phyloP scores from a whole-genome alignment of 169 alveolate genomes.

The Cryptosporidium sp. region DNA sequence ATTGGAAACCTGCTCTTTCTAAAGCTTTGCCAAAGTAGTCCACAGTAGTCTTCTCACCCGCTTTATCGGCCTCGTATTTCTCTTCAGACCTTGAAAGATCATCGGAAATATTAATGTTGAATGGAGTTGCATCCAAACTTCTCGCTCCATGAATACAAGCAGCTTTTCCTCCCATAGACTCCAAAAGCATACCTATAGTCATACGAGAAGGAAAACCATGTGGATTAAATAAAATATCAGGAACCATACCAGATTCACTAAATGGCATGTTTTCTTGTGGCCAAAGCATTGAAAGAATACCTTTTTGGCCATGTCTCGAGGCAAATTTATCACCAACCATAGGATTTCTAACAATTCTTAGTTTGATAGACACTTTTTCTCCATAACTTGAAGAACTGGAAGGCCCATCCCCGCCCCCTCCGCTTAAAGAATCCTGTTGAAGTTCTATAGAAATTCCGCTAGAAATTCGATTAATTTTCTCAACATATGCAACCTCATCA shows the following conservation, averaged over 20 bases:
- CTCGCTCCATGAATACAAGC: constrained; percentile 96
- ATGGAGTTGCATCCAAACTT: constrained; percentile 88
- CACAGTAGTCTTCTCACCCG: constrained; percentile 55
- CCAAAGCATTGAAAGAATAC: constrained; percentile 97
- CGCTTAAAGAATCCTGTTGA: constrained; percentile 48
- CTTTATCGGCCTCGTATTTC: constrained; percentile 26
- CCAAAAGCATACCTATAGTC: constrained; percentile 99
- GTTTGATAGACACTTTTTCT: constrained; percentile 74
- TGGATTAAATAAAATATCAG: constrained; percentile 99
- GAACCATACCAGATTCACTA: constrained; percentile 98
- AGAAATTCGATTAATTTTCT: constrained; percentile 77
- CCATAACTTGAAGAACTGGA: constrained; percentile 49
- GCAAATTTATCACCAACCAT: constrained; percentile 99
- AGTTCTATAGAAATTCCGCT: constrained; percentile 65
- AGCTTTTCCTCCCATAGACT: constrained; percentile 98
- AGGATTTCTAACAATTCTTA: constrained; percentile 90
- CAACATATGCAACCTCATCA: constrained; percentile 82
- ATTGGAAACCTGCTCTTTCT: constrained; percentile 77
- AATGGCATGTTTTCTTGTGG: constrained; percentile 99
- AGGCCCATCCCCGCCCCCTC: constrained; percentile 60
- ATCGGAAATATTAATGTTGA: constrained; percentile 82
- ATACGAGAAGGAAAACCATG: constrained; percentile 99
- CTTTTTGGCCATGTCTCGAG: constrained; percentile 99
- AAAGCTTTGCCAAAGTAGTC: constrained; percentile 80
- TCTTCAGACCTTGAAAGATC: constrained; percentile 32